Evolutionary conservation across 192 early-diverging fungal species (phyloP).

Genomic region (Thoreauomyces humboldtii): DNA sequence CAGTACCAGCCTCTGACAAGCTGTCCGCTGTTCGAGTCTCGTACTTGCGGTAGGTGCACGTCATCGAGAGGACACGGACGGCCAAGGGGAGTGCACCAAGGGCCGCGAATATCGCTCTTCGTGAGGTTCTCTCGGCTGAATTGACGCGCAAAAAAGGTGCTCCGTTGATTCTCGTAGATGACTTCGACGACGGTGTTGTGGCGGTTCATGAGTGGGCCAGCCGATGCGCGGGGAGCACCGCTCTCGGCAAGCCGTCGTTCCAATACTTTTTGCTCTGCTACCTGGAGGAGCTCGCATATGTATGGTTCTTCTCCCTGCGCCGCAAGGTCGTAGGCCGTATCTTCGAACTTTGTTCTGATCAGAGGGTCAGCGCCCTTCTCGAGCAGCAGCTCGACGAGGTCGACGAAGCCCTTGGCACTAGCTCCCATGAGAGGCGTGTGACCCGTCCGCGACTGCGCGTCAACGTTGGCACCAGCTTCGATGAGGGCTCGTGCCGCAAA

Average conservation of each 20-base stretch:
- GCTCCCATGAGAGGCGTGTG: slow-evolving; percentile 59
- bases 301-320: slow-evolving; percentile 63
- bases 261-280: slow-evolving; percentile 42
- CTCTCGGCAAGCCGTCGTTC: neutral
- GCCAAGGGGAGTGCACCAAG: slow-evolving; percentile 59
- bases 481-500: slow-evolving; percentile 57
- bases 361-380: slow-evolving; percentile 59
- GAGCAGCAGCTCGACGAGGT: slow-evolving; percentile 65
- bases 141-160: slow-evolving; percentile 47
- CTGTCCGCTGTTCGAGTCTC: slow-evolving; percentile 12
- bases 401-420: slow-evolving; percentile 60
- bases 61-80: slow-evolving; percentile 47
- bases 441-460: slow-evolving; percentile 60
- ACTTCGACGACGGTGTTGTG: slow-evolving; percentile 58
- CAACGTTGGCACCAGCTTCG: slow-evolving; percentile 55
- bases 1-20: slow-evolving; percentile 65
- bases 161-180: slow-evolving; percentile 71
- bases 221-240: neutral
- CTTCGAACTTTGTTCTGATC: slow-evolving; percentile 63
- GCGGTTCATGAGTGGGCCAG: slow-evolving; percentile 39
- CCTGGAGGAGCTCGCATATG: slow-evolving; percentile 66
- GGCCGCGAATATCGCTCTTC: slow-evolving; percentile 55
- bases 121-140: slow-evolving; percentile 49
- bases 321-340: slow-evolving; percentile 75
- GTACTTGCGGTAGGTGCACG: slow-evolving; percentile 48